A percentile compares a stretch with the other conserved stretches of the same genome.
These are phyloP conservation scores for Ceratocystis alfenasii DNA, from an alignment of 2,329 filamentous ascomycete species.

Conservation along the genomic window DNA sequence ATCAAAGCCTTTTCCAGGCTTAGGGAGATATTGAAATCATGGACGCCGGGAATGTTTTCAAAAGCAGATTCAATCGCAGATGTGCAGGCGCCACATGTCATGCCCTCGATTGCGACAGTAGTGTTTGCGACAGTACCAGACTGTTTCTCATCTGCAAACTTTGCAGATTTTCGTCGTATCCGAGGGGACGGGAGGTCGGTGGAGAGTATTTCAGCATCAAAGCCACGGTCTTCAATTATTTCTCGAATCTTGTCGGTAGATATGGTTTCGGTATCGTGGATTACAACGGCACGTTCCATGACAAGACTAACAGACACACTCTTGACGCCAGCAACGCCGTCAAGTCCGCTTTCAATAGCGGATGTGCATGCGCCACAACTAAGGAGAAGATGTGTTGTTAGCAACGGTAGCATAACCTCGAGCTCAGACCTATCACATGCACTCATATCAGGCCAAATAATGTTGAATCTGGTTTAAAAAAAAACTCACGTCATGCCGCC, in stretches of 20 bases:
- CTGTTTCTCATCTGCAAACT: constrained; percentile 18
- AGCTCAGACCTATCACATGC: not conserved
- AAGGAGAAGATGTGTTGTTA: not conserved
- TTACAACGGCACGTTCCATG: constrained; percentile 89
- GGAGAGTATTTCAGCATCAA: constrained; percentile 79
- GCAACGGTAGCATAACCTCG: not conserved
- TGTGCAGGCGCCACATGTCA: constrained; percentile 86
- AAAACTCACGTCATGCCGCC: constrained; percentile 66
- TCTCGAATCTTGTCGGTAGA: constrained; percentile 66
- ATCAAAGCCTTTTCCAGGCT: constrained; percentile 77
- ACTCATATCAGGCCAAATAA: not conserved
- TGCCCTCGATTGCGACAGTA: constrained; percentile 68
- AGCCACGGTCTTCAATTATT: constrained; percentile 82
- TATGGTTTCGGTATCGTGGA: constrained; percentile 69
- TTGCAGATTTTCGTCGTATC: constrained; percentile 28
- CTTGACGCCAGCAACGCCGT: constrained; percentile 65
- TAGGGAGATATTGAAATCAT: constrained; percentile 68
- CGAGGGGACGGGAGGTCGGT: constrained; percentile 56
- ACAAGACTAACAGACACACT: constrained; percentile 85
- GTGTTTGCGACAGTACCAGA: constrained; percentile 44
- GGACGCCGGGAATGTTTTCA: constrained; percentile 60
- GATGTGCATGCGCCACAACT: constrained; percentile 84
- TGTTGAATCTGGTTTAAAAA: constrained; percentile 3
- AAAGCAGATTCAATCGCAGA: constrained; percentile 74
- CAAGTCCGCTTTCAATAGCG: constrained; percentile 86